phyloP scores from a whole-genome alignment of 2,329 filamentous ascomycete genomes.

The Ophiocordyceps camponoti-rufipedis region DNA sequence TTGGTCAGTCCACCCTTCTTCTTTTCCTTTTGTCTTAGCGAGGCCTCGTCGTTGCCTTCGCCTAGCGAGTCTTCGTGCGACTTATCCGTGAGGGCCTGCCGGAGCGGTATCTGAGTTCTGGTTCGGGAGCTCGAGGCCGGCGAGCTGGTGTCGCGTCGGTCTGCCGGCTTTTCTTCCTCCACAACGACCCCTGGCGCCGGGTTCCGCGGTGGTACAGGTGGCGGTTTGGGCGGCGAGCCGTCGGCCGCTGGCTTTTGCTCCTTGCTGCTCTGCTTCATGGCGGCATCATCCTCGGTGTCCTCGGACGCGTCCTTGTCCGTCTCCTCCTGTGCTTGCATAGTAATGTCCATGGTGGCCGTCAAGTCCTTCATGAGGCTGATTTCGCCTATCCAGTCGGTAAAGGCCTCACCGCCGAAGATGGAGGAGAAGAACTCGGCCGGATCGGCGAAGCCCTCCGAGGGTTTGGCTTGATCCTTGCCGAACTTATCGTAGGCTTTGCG shows the following conservation, averaged over 20 bases:
- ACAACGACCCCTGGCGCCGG: conserved; percentile 20
- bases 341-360: conserved; percentile 96
- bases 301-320: conserved; percentile 29
- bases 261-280: conserved; percentile 36
- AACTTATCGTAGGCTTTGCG: conserved; percentile 90
- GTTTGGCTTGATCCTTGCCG: conserved; percentile 88
- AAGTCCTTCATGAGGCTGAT: conserved; percentile 98
- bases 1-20: conserved; percentile 75
- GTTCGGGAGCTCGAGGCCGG: conserved; percentile 24
- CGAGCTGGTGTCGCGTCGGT: not conserved
- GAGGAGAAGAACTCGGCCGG: conserved; percentile 95
- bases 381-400: conserved; percentile 92
- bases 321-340: conserved; percentile 51
- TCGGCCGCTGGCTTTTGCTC: conserved; percentile 10
- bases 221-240: conserved; percentile 3
- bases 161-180: conserved; percentile 16
- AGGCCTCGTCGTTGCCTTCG: conserved; percentile 25
- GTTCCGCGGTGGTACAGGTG: not conserved
- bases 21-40: conserved; percentile 39
- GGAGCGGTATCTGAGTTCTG: conserved; percentile 46
- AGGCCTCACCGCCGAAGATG: conserved; percentile 95
- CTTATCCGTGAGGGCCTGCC: conserved; percentile 75
- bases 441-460: conserved; percentile 83
- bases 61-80: conserved; percentile 29
- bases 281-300: conserved; percentile 30